A percentile compares a stretch with the other conserved stretches of the same genome.
Evolutionary conservation across 768 basidiomycete genomes (phyloP).

Genomic region (Termitomyces sp.): DNA sequence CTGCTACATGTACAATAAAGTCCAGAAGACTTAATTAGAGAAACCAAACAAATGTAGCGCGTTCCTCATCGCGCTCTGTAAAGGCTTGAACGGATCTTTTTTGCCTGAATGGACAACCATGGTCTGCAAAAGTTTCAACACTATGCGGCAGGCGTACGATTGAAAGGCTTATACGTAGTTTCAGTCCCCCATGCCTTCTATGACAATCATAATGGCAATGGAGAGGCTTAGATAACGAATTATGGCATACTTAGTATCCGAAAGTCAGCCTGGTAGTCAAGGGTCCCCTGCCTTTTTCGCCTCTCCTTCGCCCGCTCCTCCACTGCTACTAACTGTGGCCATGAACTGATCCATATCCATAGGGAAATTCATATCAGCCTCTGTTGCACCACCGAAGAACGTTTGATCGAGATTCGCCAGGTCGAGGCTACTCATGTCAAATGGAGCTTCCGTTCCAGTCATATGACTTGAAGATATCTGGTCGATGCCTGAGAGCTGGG

Average conservation of each 20-base stretch:
- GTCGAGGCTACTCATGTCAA: constrained; percentile 47
- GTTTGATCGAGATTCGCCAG: constrained; percentile 36
- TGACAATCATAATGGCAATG: not conserved
- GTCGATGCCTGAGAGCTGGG: constrained; percentile 23
- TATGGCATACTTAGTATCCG: not conserved
- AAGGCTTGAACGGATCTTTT: not conserved
- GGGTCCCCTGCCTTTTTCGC: not conserved
- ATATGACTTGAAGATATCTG: constrained; percentile 13
- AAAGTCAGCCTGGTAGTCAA: not conserved
- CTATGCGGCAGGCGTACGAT: not conserved
- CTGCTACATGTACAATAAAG: too few species aligned
- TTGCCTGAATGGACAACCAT: not conserved
- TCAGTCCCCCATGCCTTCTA: not conserved
- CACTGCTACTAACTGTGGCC: constrained; percentile 25
- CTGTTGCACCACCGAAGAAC: constrained; percentile 33
- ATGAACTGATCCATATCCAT: constrained; percentile 54
- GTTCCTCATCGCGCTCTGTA: not conserved
- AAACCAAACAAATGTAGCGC: too few species aligned
- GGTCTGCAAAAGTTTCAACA: not conserved
- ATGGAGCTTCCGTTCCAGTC: constrained; percentile 23
- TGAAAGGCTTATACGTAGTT: not conserved
- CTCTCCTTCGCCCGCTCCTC: constrained; percentile 15
- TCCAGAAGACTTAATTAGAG: too few species aligned
- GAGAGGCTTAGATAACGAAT: not conserved
- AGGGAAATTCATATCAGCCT: constrained; percentile 38